Evolutionary conservation across 129 eudicot genomes (phyloP).

Genomic region (Escallonia rubra): DNA sequence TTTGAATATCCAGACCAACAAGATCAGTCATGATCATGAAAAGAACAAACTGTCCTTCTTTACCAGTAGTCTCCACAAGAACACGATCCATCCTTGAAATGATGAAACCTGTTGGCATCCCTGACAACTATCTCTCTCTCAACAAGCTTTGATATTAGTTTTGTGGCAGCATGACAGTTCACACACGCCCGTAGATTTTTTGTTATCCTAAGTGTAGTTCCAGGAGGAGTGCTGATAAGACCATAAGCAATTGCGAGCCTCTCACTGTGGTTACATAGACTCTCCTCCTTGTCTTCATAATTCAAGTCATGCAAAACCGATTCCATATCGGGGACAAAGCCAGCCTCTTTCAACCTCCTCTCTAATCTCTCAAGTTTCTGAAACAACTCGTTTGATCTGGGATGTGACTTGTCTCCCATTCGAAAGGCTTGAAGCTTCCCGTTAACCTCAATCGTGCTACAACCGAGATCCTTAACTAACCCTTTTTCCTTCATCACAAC

Average conservation of each 20-base stretch:
- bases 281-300: constrained; percentile 53
- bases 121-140: constrained; percentile 55
- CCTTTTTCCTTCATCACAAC: constrained; percentile 66
- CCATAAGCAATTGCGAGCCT: constrained; percentile 65
- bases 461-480: constrained; percentile 60
- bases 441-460: constrained; percentile 59
- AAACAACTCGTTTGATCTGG: constrained; percentile 45
- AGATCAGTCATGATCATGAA: constrained; percentile 8
- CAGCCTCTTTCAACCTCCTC: constrained; percentile 53
- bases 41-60: constrained; percentile 11
- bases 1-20: background rate
- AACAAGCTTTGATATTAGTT: constrained; percentile 52
- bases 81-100: constrained; percentile 62
- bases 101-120: constrained; percentile 64
- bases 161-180: constrained; percentile 66
- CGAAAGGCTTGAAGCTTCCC: constrained; percentile 66
- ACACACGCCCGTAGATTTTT: constrained; percentile 68
- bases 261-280: constrained; percentile 62
- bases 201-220: constrained; percentile 47
- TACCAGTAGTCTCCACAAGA: constrained; percentile 76
- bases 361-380: constrained; percentile 56
- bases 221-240: constrained; percentile 48
- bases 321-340: constrained; percentile 59
- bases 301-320: constrained; percentile 73
- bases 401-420: constrained; percentile 65